Percentiles rank a stretch among this genome's conserved stretches.
Conservation (phyloP, 345 rosid genomes). For the Passiflora organensis region DNA sequence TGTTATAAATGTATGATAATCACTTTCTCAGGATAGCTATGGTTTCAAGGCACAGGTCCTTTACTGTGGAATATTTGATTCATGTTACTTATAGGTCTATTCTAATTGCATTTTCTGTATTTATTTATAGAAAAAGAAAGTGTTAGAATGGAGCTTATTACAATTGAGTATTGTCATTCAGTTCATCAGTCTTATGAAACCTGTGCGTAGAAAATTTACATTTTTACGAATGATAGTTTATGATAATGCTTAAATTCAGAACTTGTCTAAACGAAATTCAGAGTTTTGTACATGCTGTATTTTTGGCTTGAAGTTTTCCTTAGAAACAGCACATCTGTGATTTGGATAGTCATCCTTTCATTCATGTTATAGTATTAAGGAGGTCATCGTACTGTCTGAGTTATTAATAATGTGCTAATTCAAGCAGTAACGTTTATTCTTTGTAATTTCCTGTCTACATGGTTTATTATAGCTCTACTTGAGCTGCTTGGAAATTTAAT, state of each 20-base stretch:
- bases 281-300: background rate
- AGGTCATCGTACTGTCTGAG: background rate
- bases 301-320: background rate
- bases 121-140: too few species aligned
- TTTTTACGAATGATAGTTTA: background rate
- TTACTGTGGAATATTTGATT: too few species aligned
- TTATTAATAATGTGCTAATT: background rate
- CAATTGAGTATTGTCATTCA: too few species aligned
- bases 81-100: too few species aligned
- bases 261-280: too few species aligned
- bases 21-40: background rate
- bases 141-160: too few species aligned
- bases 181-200: too few species aligned
- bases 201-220: too few species aligned
- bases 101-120: too few species aligned
- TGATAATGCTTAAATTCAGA: background rate
- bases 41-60: too few species aligned
- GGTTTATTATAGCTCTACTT: slow-evolving; percentile 5
- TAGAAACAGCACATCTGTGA: background rate
- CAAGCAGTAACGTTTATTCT: background rate
- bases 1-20: background rate
- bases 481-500: slow-evolving; percentile 2
- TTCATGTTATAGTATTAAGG: background rate
- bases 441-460: background rate
- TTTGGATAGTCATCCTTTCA: background rate